These are phyloP conservation scores for Exophiala spinifera DNA, from an alignment of 2,329 filamentous ascomycete species.

Conservation along the genomic window DNA sequence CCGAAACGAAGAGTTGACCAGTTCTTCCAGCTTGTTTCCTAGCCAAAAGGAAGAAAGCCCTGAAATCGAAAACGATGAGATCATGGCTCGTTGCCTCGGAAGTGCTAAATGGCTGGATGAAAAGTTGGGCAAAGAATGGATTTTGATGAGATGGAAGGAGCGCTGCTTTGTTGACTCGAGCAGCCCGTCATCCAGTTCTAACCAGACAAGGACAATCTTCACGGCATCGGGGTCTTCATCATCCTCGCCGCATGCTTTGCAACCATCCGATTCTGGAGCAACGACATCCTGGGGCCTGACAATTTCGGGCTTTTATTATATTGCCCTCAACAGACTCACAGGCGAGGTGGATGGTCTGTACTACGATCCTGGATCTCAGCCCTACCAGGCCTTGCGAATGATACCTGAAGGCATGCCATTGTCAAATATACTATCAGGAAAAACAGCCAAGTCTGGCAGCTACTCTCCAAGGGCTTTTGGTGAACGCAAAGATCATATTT, in stretches of 20 bases:
- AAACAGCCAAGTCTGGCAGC: no score
- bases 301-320: constrained; percentile 52
- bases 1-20: not conserved
- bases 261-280: not conserved
- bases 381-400: constrained; percentile 48
- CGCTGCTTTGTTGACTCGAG: constrained; percentile 43
- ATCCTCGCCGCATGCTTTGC: not conserved
- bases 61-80: constrained; percentile 17
- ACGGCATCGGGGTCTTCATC: constrained; percentile 7
- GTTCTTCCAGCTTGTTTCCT: no score
- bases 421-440: not conserved
- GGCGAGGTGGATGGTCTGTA: constrained; percentile 49
- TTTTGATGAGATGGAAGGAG: constrained; percentile 54
- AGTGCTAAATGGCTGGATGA: constrained; percentile 27
- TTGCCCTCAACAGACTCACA: constrained; percentile 45
- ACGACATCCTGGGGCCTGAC: constrained; percentile 43
- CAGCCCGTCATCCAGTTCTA: constrained; percentile 1
- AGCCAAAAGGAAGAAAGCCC: constrained; percentile 4
- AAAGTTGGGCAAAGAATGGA: constrained; percentile 41
- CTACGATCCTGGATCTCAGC: constrained; percentile 49
- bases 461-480: no score
- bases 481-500: no score
- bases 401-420: constrained; percentile 32
- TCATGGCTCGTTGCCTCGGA: constrained; percentile 24
- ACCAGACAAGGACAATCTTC: constrained; percentile 12